Base-by-base conservation (phyloP, 2,329 filamentous ascomycete species). In the Pyrenophora teres region DNA sequence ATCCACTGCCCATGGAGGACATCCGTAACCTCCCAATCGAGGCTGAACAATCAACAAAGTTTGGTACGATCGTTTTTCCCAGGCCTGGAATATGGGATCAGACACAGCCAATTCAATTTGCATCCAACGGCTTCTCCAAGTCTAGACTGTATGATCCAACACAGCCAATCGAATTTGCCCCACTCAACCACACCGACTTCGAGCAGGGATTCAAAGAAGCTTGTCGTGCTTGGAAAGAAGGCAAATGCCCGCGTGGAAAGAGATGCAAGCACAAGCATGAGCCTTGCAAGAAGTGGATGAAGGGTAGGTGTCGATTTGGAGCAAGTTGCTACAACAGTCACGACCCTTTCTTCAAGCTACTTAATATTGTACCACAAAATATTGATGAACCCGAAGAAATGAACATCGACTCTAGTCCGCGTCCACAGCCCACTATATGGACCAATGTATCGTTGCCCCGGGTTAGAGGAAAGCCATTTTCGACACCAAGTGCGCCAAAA, bases 311-410 rank as follows among this genome's bases (percentile, higher is more conserved):
- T 21, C 44, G 3, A 16, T 12, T 38, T 19, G 33, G 30, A 3
- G 30, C 18, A 4, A 31, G 10, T 7, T 52, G 50, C 12, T 16
- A 19, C 10, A 19, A 35, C 13, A 52, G 50, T 15, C 50, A 52
- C 15, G 50, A 52, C 8, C 35, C 50, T 31, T 52, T 44, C 16
- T 52, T 52, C 15, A 19, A 33, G n/a, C 8, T 9, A 23, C 7
- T 23, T 23, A 7, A 23, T 7, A 4, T 7, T 7, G 7, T 23
- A 7, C 21, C 21, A 23, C 21, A 4, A 23, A 3, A 25, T 3
- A 5, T 25, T 8, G n/a, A 15, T n/a, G 21, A 5, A 6, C 3
- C 6, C 19, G 42, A 27, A 15, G 15, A 15, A 8, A 30, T 30
- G 27, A 30, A 9, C 8, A 30, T 30, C 8, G 25, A 30, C 25